A percentile compares a stretch with the other conserved stretches of the same genome.
Evolutionary conservation across 192 early-diverging fungal species (phyloP).

Genomic region (Backusella liffmaniae): DNA sequence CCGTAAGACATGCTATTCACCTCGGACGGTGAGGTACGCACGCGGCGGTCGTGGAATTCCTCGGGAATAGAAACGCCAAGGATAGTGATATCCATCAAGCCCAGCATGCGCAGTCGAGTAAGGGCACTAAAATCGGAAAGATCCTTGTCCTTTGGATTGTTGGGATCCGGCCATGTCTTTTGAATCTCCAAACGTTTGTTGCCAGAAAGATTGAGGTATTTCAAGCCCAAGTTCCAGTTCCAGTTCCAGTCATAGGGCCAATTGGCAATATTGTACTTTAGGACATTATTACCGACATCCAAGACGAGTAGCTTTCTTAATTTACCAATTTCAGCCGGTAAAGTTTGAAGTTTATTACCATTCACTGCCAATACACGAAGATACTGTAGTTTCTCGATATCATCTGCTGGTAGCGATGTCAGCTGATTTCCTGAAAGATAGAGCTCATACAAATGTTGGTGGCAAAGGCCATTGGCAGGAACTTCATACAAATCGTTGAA

Average conservation of each 20-base stretch:
- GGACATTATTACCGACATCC: constrained; percentile 83
- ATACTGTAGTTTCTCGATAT: constrained; percentile 69
- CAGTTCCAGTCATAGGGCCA: constrained; percentile 98
- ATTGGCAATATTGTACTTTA: constrained; percentile 93
- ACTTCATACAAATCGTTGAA: constrained; percentile 85
- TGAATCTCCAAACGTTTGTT: constrained; percentile 90
- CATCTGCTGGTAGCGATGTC: constrained; percentile 80
- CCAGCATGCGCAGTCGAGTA: constrained; percentile 74
- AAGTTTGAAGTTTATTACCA: constrained; percentile 85
- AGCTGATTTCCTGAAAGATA: constrained; percentile 86
- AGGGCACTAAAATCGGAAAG: constrained; percentile 78
- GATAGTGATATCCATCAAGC: constrained; percentile 90
- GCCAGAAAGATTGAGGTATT: constrained; percentile 88
- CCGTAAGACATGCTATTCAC: constrained; percentile 84
- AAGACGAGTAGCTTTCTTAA: constrained; percentile 73
- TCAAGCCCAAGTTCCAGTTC: constrained; percentile 90
- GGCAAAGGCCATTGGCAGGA: constrained; percentile 70
- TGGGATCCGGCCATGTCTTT: constrained; percentile 51
- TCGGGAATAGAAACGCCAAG: constrained; percentile 77
- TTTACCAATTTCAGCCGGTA: constrained; percentile 92
- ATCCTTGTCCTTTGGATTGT: constrained; percentile 45
- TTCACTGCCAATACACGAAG: constrained; percentile 81
- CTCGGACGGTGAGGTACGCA: constrained; percentile 80
- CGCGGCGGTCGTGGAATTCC: constrained; percentile 75
- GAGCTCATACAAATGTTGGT: constrained; percentile 71